Evolutionary conservation across 495 filamentous ascomycete genomes (phyloP).

Genomic region (Zalerion maritima): DNA sequence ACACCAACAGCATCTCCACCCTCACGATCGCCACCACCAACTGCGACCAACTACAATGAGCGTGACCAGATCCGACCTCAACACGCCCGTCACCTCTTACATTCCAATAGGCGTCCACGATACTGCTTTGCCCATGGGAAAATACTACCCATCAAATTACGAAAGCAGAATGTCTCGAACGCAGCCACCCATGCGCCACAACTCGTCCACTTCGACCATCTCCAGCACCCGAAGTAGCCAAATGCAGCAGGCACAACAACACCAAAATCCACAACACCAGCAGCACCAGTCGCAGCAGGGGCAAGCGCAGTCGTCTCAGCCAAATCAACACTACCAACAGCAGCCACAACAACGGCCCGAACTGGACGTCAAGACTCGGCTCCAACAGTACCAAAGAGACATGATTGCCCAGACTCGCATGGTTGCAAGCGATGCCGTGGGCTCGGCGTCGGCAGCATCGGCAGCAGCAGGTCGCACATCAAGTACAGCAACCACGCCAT

Average conservation of each 20-base stretch:
- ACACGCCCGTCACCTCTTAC: constrained; percentile 28
- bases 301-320: constrained; percentile 1
- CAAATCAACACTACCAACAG: constrained; percentile 6
- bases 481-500: constrained; percentile 5
- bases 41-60: constrained; percentile 10
- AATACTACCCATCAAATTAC: constrained; percentile 41
- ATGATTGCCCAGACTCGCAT: constrained; percentile 40
- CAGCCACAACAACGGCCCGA: constrained; percentile 17
- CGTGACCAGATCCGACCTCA: constrained; percentile 7
- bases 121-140: constrained; percentile 30
- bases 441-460: constrained; percentile 12
- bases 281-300: constrained; percentile 3
- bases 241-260: too few species aligned
- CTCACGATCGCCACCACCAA: too few species aligned
- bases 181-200: too few species aligned
- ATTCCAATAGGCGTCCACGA: constrained; percentile 22
- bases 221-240: constrained; percentile 15
- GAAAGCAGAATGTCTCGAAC: constrained; percentile 22
- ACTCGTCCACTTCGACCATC: constrained; percentile 2
- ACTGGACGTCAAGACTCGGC: constrained; percentile 30
- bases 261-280: constrained; percentile 17
- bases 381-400: constrained; percentile 46
- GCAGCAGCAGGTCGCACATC: constrained; percentile 2
- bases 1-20: too few species aligned
- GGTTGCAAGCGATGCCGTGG: constrained; percentile 24